These are phyloP conservation scores for Dichotomopilus funicola DNA, from an alignment of 2,329 filamentous ascomycete genomes.

Conservation along the genomic window DNA sequence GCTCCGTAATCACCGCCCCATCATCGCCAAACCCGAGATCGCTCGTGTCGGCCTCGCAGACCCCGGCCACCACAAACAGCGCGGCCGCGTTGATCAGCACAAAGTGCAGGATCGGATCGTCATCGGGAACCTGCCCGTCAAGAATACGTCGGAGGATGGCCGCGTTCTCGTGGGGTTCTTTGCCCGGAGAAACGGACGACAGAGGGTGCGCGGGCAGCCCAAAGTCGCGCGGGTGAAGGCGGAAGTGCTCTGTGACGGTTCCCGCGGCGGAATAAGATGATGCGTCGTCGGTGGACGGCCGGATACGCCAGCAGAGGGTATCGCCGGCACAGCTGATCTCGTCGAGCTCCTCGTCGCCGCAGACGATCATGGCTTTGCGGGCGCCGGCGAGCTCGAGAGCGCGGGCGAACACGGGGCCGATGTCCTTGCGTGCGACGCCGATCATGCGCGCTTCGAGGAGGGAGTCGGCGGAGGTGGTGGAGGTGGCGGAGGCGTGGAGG, in stretches of 20 bases:
- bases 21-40: slow-evolving; percentile 75
- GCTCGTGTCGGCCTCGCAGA: slow-evolving; percentile 78
- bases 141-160: slow-evolving; percentile 73
- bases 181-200: slow-evolving; percentile 71
- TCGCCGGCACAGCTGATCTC: slow-evolving; percentile 87
- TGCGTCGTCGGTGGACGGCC: slow-evolving; percentile 33
- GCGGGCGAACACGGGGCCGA: slow-evolving; percentile 84
- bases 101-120: slow-evolving; percentile 86
- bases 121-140: slow-evolving; percentile 60
- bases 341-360: slow-evolving; percentile 89
- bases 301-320: slow-evolving; percentile 83
- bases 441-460: slow-evolving; percentile 83
- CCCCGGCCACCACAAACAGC: slow-evolving; percentile 74
- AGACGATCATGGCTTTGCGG: slow-evolving; percentile 82
- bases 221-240: slow-evolving; percentile 76
- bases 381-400: slow-evolving; percentile 70
- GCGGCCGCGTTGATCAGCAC: slow-evolving; percentile 91
- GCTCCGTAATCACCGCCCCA: slow-evolving; percentile 70
- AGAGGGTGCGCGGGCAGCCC: slow-evolving; percentile 71
- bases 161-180: slow-evolving; percentile 82
- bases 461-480: not conserved
- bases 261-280: slow-evolving; percentile 26
- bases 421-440: slow-evolving; percentile 81
- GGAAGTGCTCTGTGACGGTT: slow-evolving; percentile 67
- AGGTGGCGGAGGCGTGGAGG: slow-evolving; percentile 34